phyloP scores from a whole-genome alignment of 1,284 basidiomycete genomes.

The Trichosporon inkin region DNA sequence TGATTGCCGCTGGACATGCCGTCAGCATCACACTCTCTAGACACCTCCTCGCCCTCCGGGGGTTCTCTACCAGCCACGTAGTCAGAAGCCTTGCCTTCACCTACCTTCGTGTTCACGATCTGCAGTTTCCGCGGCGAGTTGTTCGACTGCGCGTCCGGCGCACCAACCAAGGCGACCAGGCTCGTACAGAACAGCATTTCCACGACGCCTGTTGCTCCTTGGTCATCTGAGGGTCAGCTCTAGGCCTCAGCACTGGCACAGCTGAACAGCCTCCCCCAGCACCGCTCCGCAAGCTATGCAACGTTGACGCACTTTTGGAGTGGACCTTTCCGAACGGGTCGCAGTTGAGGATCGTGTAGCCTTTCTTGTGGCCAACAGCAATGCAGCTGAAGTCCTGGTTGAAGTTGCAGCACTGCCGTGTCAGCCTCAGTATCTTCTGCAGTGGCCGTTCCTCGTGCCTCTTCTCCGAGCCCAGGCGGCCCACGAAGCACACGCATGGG shows the following conservation, averaged over 20 bases:
- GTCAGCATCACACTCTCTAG: background rate
- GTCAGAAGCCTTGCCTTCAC: background rate
- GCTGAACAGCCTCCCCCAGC: background rate
- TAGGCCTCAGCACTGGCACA: background rate
- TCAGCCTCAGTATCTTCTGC: conserved; percentile 5
- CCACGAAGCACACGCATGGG: background rate
- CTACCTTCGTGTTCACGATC: conserved; percentile 96
- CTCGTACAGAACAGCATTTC: conserved; percentile 99
- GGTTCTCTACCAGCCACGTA: too few species aligned
- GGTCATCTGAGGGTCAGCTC: conserved; percentile 57
- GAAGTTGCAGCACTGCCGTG: conserved; percentile 48
- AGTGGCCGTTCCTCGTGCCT: background rate
- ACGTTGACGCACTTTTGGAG: conserved; percentile 57
- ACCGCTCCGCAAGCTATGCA: background rate
- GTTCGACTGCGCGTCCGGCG: conserved; percentile 73
- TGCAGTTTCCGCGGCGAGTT: conserved; percentile 87
- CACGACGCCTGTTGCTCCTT: conserved; percentile 89
- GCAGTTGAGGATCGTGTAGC: conserved; percentile 95
- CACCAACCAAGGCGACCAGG: conserved; percentile 90
- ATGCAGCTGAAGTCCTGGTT: conserved; percentile 61
- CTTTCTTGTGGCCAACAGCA: conserved; percentile 89
- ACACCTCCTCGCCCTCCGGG: background rate
- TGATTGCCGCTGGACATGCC: conserved; percentile 70
- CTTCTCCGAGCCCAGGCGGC: background rate
- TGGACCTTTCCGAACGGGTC: conserved; percentile 96